Evolutionary conservation across 169 alveolate genomes (phyloP), one percentile per base, ranked within the genome.

Genomic region (Babesia sp.): DNA sequence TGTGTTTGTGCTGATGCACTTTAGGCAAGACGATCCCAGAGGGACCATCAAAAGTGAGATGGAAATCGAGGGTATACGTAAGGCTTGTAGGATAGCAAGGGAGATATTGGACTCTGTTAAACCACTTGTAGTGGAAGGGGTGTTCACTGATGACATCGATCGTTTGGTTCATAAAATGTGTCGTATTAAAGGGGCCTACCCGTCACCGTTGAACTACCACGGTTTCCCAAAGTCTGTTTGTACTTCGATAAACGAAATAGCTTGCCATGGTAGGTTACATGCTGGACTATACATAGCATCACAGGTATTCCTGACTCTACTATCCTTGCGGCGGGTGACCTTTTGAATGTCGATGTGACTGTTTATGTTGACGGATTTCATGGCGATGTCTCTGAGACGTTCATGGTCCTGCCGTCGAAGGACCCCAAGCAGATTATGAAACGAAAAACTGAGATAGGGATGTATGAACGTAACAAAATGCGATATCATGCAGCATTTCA

Each of bases 321-420:
- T 46, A 63, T 82, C n/a, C 46, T 87, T n/a, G 67, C 70, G 22
- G 90, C 79, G 50, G 89, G 89, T 22, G 92, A 87, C 53, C 72
- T 87, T 9, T 57, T 87, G 24, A 87, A 87, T 36, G 87, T 87
- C 31, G 92, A 87, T 58, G 78, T 87, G 7, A 87, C 88, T 37
- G 83, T 87, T 1, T 87, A 71, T 45, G 80, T 59, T 37, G 89
- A 87, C 56, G 90, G 90, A 3, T 87, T 34, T 50, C 90, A 75
- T 57, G 92, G 91, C 3, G 92, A 87, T 66, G 86, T 87, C 72
- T 87, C 89, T 56, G 92, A 87, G 74, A 87, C 91, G 7, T 87
- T 74, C 68, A 56, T 87, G 56, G 90, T 87, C 60, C 54, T 78
- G 53, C 87, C 87, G 26, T 37, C 73, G 53, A 34, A 48, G 29